Conservation (phyloP, 176 grass and related monocot species). For the Puccinellia tenuiflora region DNA sequence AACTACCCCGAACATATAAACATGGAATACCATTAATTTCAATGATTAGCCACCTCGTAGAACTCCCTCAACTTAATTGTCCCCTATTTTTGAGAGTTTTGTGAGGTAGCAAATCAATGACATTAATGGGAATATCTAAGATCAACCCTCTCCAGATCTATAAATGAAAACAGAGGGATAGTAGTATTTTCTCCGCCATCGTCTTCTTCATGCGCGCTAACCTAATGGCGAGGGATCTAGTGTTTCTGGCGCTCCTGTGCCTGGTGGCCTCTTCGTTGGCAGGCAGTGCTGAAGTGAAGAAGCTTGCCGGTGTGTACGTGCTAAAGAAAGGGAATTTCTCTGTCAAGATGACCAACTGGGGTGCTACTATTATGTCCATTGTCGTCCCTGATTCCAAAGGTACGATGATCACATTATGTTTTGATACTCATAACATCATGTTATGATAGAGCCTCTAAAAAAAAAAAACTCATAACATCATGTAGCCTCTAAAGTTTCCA, state of each 20-base stretch:
- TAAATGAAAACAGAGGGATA: background rate
- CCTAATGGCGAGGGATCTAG: slow-evolving; percentile 32
- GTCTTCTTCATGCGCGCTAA: background rate
- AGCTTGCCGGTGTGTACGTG: slow-evolving; percentile 54
- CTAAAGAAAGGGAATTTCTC: slow-evolving; percentile 72
- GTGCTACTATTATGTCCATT: slow-evolving; percentile 57
- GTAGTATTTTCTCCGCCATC: background rate
- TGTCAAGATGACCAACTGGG: slow-evolving; percentile 69
- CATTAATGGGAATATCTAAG: background rate
- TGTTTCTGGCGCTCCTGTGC: slow-evolving; percentile 28
- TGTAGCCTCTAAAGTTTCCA: background rate
- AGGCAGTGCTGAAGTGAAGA: slow-evolving; percentile 13
- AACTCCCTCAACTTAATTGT: background rate
- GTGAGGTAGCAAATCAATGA: background rate
- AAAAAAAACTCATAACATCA: too few species aligned
- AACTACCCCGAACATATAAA: too few species aligned
- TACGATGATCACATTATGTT: background rate
- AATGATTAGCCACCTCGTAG: background rate
- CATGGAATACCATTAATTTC: background rate
- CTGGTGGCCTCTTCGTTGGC: slow-evolving; percentile 10
- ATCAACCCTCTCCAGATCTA: background rate
- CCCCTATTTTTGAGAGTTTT: background rate
- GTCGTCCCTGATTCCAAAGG: slow-evolving; percentile 70
- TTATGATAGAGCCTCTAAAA: too few species aligned
- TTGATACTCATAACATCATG: background rate